phyloP scores from a whole-genome alignment of 495 filamentous ascomycete species.

The Rostrohypoxylon terebratum region DNA sequence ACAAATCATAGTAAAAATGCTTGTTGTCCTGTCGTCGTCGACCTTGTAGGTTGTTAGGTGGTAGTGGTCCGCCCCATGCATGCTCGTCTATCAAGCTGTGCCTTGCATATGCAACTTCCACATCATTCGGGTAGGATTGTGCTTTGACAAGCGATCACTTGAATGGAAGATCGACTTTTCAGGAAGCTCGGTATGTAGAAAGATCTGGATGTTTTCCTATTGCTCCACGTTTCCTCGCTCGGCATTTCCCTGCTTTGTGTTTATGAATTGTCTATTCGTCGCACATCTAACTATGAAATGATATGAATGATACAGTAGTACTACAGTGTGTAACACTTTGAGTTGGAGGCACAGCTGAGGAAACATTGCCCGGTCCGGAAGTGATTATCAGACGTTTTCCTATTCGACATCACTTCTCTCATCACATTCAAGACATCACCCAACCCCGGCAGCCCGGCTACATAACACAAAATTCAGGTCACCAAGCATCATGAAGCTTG shows the following conservation, averaged over 20 bases:
- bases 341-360: conserved; percentile 24
- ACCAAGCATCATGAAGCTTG: conserved; percentile 14
- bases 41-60: conserved; percentile 7
- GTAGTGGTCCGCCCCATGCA: conserved; percentile 39
- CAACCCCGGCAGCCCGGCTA: not conserved
- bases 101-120: conserved; percentile 45
- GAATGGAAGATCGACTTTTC: conserved; percentile 26
- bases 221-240: conserved; percentile 21
- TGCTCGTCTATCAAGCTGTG: conserved; percentile 31
- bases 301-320: conserved; percentile 1
- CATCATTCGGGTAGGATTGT: conserved; percentile 33
- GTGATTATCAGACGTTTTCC: conserved; percentile 17
- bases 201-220: conserved; percentile 23
- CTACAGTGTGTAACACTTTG: conserved; percentile 18
- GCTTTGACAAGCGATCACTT: conserved; percentile 27
- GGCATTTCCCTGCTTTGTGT: conserved; percentile 12
- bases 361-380: conserved; percentile 23
- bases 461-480: conserved; percentile 15
- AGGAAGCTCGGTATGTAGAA: conserved; percentile 33
- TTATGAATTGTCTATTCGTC: conserved; percentile 17
- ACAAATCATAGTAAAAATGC: conserved; percentile 32
- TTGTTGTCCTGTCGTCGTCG: conserved; percentile 12
- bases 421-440: conserved; percentile 6
- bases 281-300: not conserved
- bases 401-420: conserved; percentile 32